A percentile compares a stretch with the other conserved stretches of the same genome.
Conservation (phyloP, 163 green algal species). For the Coccomyxa subellipsoidea region DNA sequence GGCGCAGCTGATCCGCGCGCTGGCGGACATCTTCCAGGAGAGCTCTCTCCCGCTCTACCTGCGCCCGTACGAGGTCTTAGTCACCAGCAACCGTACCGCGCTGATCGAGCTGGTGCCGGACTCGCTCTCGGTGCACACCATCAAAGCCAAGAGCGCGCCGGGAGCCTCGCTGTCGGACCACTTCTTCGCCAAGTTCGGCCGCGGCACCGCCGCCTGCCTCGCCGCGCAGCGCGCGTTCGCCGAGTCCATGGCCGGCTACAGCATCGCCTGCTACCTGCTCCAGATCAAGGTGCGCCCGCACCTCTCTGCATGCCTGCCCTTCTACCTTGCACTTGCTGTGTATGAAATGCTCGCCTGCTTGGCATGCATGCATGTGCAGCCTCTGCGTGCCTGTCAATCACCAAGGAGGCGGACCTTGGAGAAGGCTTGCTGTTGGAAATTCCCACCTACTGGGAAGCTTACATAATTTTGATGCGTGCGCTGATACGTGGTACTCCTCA, state of each 20-base stretch:
- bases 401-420: too few relatives aligned
- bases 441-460: too few relatives aligned
- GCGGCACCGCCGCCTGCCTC: constrained; percentile 52
- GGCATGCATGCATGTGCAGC: too few relatives aligned
- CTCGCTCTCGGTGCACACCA: constrained; percentile 82
- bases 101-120: constrained; percentile 97
- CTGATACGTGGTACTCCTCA: too few relatives aligned
- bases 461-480: too few relatives aligned
- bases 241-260: constrained; percentile 94
- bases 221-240: constrained; percentile 87
- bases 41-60: constrained; percentile 88
- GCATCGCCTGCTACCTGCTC: constrained; percentile 88
- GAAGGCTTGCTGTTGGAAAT: too few relatives aligned
- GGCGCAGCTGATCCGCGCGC: constrained; percentile 84
- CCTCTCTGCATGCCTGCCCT: neutral
- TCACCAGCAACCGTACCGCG: constrained; percentile 84
- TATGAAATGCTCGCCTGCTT: too few relatives aligned
- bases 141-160: constrained; percentile 33
- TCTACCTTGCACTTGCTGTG: too few relatives aligned
- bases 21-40: constrained; percentile 74
- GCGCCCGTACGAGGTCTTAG: constrained; percentile 87
- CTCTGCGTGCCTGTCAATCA: too few relatives aligned
- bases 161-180: constrained; percentile 72
- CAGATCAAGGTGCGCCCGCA: constrained; percentile 52
- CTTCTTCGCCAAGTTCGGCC: constrained; percentile 75